Evolutionary conservation across 2,329 filamentous ascomycete species (phyloP), one percentile per base, ranked within the genome.

Genomic region (Botrytis elliptica): DNA sequence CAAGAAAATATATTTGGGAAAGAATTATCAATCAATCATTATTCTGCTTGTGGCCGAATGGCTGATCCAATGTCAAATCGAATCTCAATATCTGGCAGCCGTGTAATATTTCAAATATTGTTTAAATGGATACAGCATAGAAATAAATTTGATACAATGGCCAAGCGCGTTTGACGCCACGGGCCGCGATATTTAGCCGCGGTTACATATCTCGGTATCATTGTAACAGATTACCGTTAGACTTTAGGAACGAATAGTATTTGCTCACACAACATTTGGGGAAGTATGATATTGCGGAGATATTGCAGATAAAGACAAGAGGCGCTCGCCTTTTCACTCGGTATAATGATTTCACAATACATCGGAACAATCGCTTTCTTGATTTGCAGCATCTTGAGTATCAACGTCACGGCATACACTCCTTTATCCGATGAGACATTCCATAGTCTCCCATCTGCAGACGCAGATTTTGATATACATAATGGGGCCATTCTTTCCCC

Each of bases 401-500:
- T 77, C 20, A 59, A 57, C 55, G 76, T 76, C 33, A 68, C 67
- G 29, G 80, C 78, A 75, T 78, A 79, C 74, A 79, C 79, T 20
- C 75, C 85, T 38, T 86, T 98, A 74, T 93, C 93, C 52, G 92
- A 97, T 83, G 87, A 89, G 73, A 91, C 92, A 49, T 86, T 98
- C 62, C 87, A 86, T 76, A 85, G 85, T 70, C 88, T 99, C 25
- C 93, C 94, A 20, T 88, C 87, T n/a, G 90, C 91, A 1, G 90
- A 89, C 75, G 83, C 86, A 73, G 92, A 94, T 82, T 95, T 98
- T 81, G 89, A 97, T 83, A 93, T 96, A 78, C 83, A 91, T 75
- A 87, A 85, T 49, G 94, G 94, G 77, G 85, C 88, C 6, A 87
- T 99, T 29, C 88, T 99, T 46, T 88, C 95, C 5, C 96, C 95